Percentiles rank a stretch among this genome's conserved stretches.
Conservation (phyloP, 306 rosid genomes). For the Quercus alba region DNA sequence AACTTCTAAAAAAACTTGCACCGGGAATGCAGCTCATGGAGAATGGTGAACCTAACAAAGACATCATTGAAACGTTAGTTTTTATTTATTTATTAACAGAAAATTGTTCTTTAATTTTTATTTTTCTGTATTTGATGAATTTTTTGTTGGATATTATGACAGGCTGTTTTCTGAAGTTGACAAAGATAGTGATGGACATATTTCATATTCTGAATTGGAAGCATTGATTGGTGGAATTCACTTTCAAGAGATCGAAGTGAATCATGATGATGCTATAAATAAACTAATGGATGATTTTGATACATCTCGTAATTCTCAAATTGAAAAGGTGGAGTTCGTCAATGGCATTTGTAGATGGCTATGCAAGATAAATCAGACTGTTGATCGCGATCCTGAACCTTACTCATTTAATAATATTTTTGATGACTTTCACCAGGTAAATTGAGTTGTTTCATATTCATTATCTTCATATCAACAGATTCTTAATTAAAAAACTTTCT, state of each 20-base stretch:
- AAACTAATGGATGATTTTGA: constrained; percentile 65
- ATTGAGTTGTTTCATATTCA: constrained; percentile 4
- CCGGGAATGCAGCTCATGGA: constrained; percentile 66
- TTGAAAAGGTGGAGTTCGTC: constrained; percentile 53
- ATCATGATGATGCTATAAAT: constrained; percentile 62
- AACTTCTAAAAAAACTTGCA: constrained; percentile 53
- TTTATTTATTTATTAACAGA: constrained; percentile 11
- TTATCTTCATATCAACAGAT: neutral
- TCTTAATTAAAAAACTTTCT: neutral
- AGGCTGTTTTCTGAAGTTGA: constrained; percentile 70
- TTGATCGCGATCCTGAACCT: constrained; percentile 45
- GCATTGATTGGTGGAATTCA: constrained; percentile 76
- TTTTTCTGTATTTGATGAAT: constrained; percentile 13
- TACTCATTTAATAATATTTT: constrained; percentile 39
- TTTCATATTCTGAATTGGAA: constrained; percentile 59
- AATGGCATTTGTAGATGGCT: constrained; percentile 67
- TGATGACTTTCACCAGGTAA: constrained; percentile 61
- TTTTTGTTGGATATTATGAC: constrained; percentile 25
- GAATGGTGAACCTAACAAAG: constrained; percentile 60
- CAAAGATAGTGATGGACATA: constrained; percentile 40
- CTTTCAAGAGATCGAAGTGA: constrained; percentile 66
- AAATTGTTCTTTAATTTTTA: neutral
- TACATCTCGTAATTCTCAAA: constrained; percentile 38
- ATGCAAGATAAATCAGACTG: constrained; percentile 35
- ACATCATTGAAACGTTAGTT: constrained; percentile 55